Conservation (phyloP, 169 alveolate genomes). For the Eimeria maxima region DNA sequence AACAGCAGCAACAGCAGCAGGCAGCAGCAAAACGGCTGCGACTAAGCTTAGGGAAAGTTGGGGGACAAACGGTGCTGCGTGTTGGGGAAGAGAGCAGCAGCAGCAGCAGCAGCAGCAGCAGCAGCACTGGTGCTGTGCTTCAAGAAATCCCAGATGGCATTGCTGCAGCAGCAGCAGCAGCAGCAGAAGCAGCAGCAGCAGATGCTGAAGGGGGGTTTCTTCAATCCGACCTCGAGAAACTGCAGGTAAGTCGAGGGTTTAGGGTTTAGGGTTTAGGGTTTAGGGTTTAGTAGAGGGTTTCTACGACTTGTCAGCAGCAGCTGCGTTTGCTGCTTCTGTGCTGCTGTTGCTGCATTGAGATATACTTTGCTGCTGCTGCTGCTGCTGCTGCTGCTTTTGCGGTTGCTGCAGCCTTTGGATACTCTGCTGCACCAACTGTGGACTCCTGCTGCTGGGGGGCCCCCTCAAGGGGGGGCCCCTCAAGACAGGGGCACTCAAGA, state of each 20-base stretch:
- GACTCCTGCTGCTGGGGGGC: neutral
- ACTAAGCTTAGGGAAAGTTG: neutral
- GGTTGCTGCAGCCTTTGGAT: neutral
- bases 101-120: slow-evolving; percentile 34
- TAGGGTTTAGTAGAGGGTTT: neutral
- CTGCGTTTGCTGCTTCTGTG: neutral
- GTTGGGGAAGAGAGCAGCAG: slow-evolving; percentile 22
- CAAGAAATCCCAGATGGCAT: neutral
- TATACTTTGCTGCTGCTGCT: no score
- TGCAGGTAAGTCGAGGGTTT: neutral
- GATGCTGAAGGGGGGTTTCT: slow-evolving; percentile 98
- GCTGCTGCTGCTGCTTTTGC: slow-evolving; percentile 25
- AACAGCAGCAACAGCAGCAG: slow-evolving; percentile 44
- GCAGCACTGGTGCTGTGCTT: neutral
- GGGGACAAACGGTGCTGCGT: slow-evolving; percentile 18
- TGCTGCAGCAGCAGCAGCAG: slow-evolving; percentile 94
- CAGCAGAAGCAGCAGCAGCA: slow-evolving; percentile 99
- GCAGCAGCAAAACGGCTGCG: neutral
- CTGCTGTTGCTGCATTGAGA: slow-evolving; percentile 30
- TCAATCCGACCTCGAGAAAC: neutral
- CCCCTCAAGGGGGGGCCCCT: slow-evolving; percentile 12
- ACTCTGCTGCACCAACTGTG: neutral
- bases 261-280: slow-evolving; percentile 49
- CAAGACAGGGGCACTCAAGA: no score
- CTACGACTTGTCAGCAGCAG: neutral